phyloP scores from a whole-genome alignment of 1,139 yeast genomes.

The Candida buenavistaensis region DNA sequence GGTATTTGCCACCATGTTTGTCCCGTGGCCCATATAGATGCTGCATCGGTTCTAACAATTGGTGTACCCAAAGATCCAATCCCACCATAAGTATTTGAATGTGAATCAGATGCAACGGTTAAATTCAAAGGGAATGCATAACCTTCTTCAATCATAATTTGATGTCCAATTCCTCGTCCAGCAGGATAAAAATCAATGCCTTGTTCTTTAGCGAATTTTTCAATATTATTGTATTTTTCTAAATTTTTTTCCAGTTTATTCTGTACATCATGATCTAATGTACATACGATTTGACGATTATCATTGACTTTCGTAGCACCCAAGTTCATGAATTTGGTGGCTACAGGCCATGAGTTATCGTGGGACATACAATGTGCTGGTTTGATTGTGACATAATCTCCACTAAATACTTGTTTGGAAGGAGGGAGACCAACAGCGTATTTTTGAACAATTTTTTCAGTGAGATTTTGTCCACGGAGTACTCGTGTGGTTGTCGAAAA shows the following conservation, averaged over 20 bases:
- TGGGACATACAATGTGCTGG: constrained; percentile 99
- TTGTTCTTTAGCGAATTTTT: constrained; percentile 82
- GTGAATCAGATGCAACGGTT: constrained; percentile 97
- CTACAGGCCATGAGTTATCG: constrained; percentile 99
- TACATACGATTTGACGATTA: constrained; percentile 88
- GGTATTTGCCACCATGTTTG: constrained; percentile 99
- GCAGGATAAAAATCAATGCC: constrained; percentile 99
- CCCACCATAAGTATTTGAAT: constrained; percentile 97
- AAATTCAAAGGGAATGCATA: constrained; percentile 93
- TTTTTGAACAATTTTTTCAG: constrained; percentile 92
- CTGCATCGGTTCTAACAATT: constrained; percentile 97
- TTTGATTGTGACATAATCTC: constrained; percentile 91
- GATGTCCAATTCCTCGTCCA: constrained; percentile 98
- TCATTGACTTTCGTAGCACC: constrained; percentile 86
- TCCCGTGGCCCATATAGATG: constrained; percentile 99
- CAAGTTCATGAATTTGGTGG: constrained; percentile 90
- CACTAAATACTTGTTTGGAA: constrained; percentile 75
- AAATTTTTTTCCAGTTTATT: constrained; percentile 86
- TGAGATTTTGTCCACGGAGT: constrained; percentile 69
- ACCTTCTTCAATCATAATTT: constrained; percentile 98
- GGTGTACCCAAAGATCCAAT: constrained; percentile 96
- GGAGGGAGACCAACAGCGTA: constrained; percentile 74
- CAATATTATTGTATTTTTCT: constrained; percentile 83
- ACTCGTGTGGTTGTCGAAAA: constrained; percentile 13
- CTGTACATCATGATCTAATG: constrained; percentile 97